Base-by-base conservation (phyloP, 306 rosid genomes). In the Dalbergia cultrata region DNA sequence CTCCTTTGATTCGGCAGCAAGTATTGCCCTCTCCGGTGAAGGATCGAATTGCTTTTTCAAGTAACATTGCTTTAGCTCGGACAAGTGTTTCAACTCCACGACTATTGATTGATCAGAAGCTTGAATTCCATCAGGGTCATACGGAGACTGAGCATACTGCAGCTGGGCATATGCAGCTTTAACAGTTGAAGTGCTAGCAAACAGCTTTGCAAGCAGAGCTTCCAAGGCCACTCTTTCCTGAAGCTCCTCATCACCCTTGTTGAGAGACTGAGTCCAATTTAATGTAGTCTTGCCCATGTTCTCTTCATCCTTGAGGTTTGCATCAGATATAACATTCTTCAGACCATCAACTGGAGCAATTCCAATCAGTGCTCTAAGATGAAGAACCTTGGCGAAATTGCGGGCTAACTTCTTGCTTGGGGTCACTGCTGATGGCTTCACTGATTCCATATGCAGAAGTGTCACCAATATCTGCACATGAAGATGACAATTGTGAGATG, bases 81-180 rank as follows among this genome's bases (percentile, higher is more conserved):
- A 95, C 86, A 95, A 84, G 37, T 57, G 86, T 86, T 86, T 90
- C 87, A 95, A 77, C 81, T 89, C 97, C 0, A 81, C 72, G 18
- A 95, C 89, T 6, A 91, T 72, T 43, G 67, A 68, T 49, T 68
- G 80, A 87, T 95, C 99, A 6, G 95, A 91, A 14, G 83, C 85
- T 85, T 86, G 91, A 75, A 95, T 93, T 65, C 97, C 97, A 52
- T 93, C 90, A 9, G 89, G 83, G 65, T 93, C 94, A 66, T 90
- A 95, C 31, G 99, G 99, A 18, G 91, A 81, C 54, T 95, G 97
- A 49, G 91, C 79, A 74, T 77, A 56, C 21, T 95, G 99, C 6
- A 95, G 66, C 78, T 93, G 86, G 1, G 98, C 99, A 87, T 95
- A 95, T 5, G 96, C 84, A 76, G 92, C 95, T 82, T 95, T 95